phyloP scores from a whole-genome alignment of 2,329 filamentous ascomycete species.

The Ceratocystiopsis minuta region DNA sequence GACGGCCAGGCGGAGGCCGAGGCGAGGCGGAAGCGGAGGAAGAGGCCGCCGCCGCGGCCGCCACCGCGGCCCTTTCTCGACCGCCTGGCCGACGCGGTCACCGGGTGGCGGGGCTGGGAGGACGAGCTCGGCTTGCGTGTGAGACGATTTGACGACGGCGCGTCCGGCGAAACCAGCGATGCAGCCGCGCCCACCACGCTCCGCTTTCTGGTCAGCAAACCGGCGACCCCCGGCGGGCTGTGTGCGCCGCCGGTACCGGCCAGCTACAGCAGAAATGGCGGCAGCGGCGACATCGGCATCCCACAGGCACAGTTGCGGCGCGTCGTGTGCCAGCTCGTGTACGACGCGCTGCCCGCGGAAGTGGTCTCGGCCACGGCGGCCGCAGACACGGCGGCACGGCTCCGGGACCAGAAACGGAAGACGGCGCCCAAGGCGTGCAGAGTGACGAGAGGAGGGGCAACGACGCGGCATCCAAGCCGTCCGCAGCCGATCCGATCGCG shows the following conservation, averaged over 20 bases:
- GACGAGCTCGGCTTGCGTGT: slow-evolving; percentile 1
- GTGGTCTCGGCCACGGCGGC: too few species aligned
- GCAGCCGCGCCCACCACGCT: not conserved
- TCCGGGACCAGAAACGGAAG: too few species aligned
- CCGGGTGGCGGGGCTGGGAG: slow-evolving; percentile 1
- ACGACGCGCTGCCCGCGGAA: too few species aligned
- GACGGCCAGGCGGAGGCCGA: not conserved
- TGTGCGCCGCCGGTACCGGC: too few species aligned
- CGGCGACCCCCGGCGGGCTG: slow-evolving; percentile 4
- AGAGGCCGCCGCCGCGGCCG: not conserved
- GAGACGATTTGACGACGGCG: too few species aligned
- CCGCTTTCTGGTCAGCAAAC: slow-evolving; percentile 3
- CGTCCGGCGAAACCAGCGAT: not conserved
- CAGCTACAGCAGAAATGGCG: too few species aligned
- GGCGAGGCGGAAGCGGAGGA: not conserved
- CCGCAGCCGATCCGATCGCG: too few species aligned
- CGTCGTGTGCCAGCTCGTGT: slow-evolving; percentile 4
- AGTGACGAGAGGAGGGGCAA: too few species aligned
- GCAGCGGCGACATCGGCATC: not conserved
- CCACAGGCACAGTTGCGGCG: slow-evolving; percentile 6
- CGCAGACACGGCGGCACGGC: too few species aligned
- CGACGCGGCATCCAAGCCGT: too few species aligned
- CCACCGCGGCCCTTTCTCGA: not conserved
- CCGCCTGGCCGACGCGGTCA: too few species aligned
- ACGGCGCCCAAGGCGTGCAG: too few species aligned